Base-by-base conservation (phyloP, 1,284 basidiomycete genomes). In the Pterulicium gracile region DNA sequence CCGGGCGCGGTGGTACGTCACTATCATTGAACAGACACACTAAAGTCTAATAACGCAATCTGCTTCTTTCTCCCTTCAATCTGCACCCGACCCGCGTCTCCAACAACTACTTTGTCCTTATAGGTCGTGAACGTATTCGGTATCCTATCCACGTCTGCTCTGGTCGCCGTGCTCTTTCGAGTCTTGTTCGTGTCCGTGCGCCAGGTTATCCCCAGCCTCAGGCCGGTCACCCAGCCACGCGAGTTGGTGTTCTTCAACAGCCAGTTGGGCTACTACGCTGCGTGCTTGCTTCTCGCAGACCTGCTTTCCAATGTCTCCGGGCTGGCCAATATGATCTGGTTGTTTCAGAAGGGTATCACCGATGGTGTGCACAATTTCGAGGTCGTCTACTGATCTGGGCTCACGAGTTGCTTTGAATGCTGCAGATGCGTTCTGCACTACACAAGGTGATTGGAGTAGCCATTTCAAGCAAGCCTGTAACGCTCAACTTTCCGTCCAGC, bases 191-290 rank as follows among this genome's bases (percentile, higher is more conserved):
- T 75, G 27, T 67, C 64, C 43, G 42, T 68, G 43, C 58, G 55
- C 45, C 57, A 7, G 27, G n/a, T 7, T 32, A 10, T 32, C 27
- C 10, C 10, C 27, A n/a, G 27, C 27, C 27, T 7, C 7, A 32
- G 27, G 27, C 7, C 59, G 43, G 56, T 61, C 49, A 51, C 61
- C 19, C 59, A 59, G 51, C 65, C 53, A 42, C 59, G 64, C 42
- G 75, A 77, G 57, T 73, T 70, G 35, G 60, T 77, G 46, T 83
- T 86, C 60, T 82, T 86, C 58, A 69, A 71, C 50, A 82, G 81
- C 3, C 81, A 81, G 51, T 68, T 85, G 10, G 83, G 83, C 10
- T 69, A 73, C 45, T 85, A 84, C 58, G 71, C 74, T 13, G 68
- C 66, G 40, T 82, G 76, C 54, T 65, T 87, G 45, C 66, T 86